Base-by-base conservation (phyloP, 2,329 filamentous ascomycete genomes). In the Alternaria brassicicola region DNA sequence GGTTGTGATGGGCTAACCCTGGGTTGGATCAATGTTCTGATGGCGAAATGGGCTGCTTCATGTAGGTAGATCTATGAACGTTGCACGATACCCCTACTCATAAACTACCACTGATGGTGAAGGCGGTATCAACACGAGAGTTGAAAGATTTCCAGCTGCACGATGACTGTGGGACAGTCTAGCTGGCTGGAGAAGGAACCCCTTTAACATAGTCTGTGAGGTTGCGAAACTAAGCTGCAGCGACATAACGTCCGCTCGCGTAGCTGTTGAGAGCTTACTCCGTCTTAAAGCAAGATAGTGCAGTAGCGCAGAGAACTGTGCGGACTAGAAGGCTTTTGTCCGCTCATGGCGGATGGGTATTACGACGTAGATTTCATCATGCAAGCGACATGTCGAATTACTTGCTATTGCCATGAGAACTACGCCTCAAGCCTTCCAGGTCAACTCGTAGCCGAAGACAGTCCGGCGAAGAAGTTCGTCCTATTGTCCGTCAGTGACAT, bases 381-480 rank as follows among this genome's bases (percentile, higher is more conserved):
- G 19, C 8, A 13, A 9, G 6, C 0, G 19, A 17, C 19, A 12
- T 33, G 5, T 3, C 12, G 13, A 19, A 9, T 35, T 25, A 10
- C 43, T 25, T 13, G 25, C 6, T 7, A 15, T 25, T 42, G 2
- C 23, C 10, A 5, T 2, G 7, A 7, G 9, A 23, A 19, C 13
- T 7, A 12, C 15, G 30, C 57, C 52, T 69, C 55, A 66, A 17
- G 31, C 39, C 19, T 52, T 30, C 91, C 91, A 95, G 59, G 81
- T 82, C 63, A 96, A 77, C 59, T 87, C 84, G 77, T 91, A 96
- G 19, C 90, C 91, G 68, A 89, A 93, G 7, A 96, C 92, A 7
- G 91, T 96, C 75, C 91, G 88, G 64, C 92, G 86, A 57, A 96
- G 81, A 63, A 88, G 84, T 78, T 94, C 86, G 77, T 96, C 92